Base-by-base conservation (phyloP, 345 rosid genomes). In the Populus deltoides region DNA sequence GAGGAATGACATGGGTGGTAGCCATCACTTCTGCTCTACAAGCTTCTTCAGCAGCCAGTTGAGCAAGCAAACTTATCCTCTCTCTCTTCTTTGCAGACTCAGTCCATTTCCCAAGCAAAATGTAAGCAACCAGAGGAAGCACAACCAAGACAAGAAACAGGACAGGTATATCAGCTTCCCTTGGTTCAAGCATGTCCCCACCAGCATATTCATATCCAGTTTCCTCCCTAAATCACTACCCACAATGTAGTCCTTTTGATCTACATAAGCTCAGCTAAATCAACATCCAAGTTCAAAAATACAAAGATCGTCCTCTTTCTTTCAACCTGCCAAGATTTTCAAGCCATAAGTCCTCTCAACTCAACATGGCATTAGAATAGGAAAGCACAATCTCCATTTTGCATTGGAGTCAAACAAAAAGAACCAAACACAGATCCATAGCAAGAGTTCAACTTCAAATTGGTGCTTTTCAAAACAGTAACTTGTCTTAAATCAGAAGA, bases 101-200 rank as follows among this genome's bases (percentile, higher is more conserved):
- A 86, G 94, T 87, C 97, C 97, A 93, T 90, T 88, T 91, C 66
- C 97, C 97, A 76, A 93, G 91, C 73, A 93, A 84, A 70, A 90
- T 65, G 80, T 93, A 91, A 74, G 86, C 88, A 81, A 88, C 90
- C 73, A 93, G 86, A 75, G 97, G 97, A 85, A 91, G 90, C 83
- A 93, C 94, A 69, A 91, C 93, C 90, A 93, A 85, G 81, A 93
- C 89, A 78, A 93, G 86, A 85, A 93, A 90, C 80, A 93, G 84
- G 85, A 81, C 77, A 62, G 94, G 94, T 82, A 93, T 72, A 82
- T 91, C 94, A 79, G 91, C 92, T 88, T 87, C 96, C 92, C 93
- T 93, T 89, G 97, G 94, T 87, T 93, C 91, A 49, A 93, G 97
- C 97, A 93, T 93, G 92, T 88, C 92, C 92, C 78, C 81, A 82